Evolutionary conservation across 768 basidiomycete genomes (phyloP), one percentile per base, ranked within the genome.

Genomic region (Favolaschia claudopus): DNA sequence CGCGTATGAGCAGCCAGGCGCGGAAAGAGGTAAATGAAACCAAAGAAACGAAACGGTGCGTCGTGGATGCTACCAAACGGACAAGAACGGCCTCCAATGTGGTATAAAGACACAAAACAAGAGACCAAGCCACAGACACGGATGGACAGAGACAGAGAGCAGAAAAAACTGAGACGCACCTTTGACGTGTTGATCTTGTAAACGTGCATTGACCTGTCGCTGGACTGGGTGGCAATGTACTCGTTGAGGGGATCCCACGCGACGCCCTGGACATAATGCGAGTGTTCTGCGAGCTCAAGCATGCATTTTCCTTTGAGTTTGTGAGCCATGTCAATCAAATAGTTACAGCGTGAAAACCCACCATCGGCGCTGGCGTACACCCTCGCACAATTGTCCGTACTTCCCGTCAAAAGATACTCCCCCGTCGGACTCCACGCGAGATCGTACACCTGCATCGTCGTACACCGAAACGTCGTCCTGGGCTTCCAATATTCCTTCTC

Each of bases 201-300:
- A 65, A 99, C 88, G 71, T 98, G 95, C 86, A 99, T 96, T 20
- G 95, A 91, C 42, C 96, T 85, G 74, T 99, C 97, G 68, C 91
- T 93, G 73, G 93, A 95, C 70, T 99, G 97, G 0, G 97, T 99
- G 4, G 97, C 96, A 60, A 99, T 93, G 70, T 92, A 99, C 73
- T 97, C 94, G 72, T 96, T 95, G 67, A 97, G 76, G 1, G 97
- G 97, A 65, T 99, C 97, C 97, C 97, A 99, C 0, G 96, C 93
- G 27, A 99, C 97, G 9, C 97, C 97, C 78, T 99, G 97, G 0
- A 99, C 97, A 70, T 93, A 98, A 74, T 99, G 96, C 31, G 84
- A 87, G 74, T 99, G 97, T 68, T 99, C 96, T 1, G 93, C 90
- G 59, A 96, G 91, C 72, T 95, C 93, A 65, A 88, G 86, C 13